phyloP scores from a whole-genome alignment of 768 basidiomycete species.

The Rhodotorula toruloides region DNA sequence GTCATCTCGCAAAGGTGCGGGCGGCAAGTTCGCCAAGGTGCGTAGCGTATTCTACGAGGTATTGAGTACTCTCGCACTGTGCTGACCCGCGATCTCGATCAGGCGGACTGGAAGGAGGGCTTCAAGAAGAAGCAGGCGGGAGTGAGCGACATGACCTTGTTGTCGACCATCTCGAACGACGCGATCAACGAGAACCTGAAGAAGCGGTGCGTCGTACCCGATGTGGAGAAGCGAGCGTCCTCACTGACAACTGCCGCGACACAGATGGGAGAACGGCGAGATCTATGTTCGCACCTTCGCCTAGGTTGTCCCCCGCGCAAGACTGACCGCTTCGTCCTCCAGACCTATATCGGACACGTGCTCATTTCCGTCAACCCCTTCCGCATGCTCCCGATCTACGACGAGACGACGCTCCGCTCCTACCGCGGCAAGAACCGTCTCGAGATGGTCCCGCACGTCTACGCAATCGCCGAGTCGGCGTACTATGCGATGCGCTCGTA shows the following conservation, averaged over 20 bases:
- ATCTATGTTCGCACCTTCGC: slow-evolving; percentile 59
- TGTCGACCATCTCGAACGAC: slow-evolving; percentile 95
- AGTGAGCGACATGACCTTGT: slow-evolving; percentile 95
- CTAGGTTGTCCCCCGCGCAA: not conserved
- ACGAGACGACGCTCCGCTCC: slow-evolving; percentile 72
- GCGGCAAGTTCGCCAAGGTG: slow-evolving; percentile 32
- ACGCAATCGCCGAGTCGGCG: slow-evolving; percentile 89
- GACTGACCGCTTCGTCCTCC: not conserved
- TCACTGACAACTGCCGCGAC: not conserved
- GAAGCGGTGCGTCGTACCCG: slow-evolving; percentile 61
- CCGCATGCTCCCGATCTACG: slow-evolving; percentile 85
- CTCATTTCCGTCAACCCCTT: slow-evolving; percentile 99
- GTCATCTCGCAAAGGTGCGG: slow-evolving; percentile 29
- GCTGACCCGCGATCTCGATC: not conserved
- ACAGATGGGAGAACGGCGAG: slow-evolving; percentile 66
- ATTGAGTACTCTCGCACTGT: not conserved
- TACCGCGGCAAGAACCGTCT: slow-evolving; percentile 97
- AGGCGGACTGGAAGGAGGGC: slow-evolving; percentile 99
- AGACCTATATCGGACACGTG: slow-evolving; percentile 96
- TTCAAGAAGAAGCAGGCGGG: slow-evolving; percentile 99
- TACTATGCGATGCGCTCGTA: slow-evolving; percentile 99
- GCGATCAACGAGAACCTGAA: slow-evolving; percentile 95
- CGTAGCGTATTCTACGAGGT: not conserved
- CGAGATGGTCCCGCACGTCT: slow-evolving; percentile 97
- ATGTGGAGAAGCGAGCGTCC: not conserved